These are phyloP conservation scores for Mycena pura DNA, from an alignment of 768 basidiomycete genomes.

Conservation along the genomic window DNA sequence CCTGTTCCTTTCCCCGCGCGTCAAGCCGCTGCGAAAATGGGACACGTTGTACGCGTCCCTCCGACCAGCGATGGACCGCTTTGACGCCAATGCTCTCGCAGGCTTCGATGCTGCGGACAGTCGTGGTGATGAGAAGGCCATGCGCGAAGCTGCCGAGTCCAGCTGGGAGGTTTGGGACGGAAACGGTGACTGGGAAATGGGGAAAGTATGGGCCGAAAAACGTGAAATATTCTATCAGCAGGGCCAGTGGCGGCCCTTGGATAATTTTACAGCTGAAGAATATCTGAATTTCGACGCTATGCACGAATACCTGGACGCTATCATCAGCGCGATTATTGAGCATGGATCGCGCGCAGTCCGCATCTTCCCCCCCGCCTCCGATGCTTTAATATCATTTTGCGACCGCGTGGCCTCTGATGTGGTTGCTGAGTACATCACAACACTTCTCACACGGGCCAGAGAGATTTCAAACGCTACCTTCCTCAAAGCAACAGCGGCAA, in stretches of 20 bases:
- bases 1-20: constrained; percentile 69
- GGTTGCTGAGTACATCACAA: constrained; percentile 86
- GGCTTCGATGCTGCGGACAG: constrained; percentile 90
- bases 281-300: constrained; percentile 89
- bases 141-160: constrained; percentile 82
- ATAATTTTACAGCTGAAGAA: constrained; percentile 75
- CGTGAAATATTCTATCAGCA: constrained; percentile 92
- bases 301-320: constrained; percentile 84
- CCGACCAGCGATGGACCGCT: constrained; percentile 82
- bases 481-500: constrained; percentile 87
- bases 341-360: constrained; percentile 84
- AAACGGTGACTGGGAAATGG: constrained; percentile 85
- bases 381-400: constrained; percentile 81
- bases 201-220: constrained; percentile 95
- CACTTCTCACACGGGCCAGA: constrained; percentile 79
- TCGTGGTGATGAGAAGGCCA: constrained; percentile 70
- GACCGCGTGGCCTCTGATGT: constrained; percentile 88
- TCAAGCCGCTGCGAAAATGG: constrained; percentile 80
- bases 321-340: constrained; percentile 68
- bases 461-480: constrained; percentile 74
- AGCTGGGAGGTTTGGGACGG: constrained; percentile 86
- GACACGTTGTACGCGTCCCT: constrained; percentile 66
- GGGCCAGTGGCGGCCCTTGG: constrained; percentile 77
- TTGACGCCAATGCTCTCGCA: constrained; percentile 84
- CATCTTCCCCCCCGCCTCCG: constrained; percentile 83